Percentiles rank a stretch among this genome's conserved stretches.
Conservation (phyloP, 345 rosid species). For the Gossypium longicalyx region DNA sequence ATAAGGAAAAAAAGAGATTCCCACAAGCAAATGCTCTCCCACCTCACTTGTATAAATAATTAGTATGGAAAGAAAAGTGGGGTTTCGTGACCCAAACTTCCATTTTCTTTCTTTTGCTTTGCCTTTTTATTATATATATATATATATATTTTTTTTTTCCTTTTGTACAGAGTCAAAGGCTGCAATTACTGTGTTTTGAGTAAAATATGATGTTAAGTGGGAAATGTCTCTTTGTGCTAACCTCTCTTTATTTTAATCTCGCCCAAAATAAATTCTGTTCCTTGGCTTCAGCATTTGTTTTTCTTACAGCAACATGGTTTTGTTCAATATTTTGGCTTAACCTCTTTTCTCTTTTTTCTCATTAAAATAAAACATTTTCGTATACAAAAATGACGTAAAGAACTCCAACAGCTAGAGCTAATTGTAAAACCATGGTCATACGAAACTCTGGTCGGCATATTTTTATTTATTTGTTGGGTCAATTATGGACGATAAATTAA, state of each 20-base stretch:
- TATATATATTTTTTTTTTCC: too few species aligned
- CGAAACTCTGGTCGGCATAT: slow-evolving; percentile 48
- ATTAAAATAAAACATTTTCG: slow-evolving; percentile 15
- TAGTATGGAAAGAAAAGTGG: slow-evolving; percentile 21
- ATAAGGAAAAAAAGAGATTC: neutral
- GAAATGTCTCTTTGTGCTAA: slow-evolving; percentile 21
- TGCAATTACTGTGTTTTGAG: slow-evolving; percentile 54
- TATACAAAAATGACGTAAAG: slow-evolving; percentile 36
- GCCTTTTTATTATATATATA: neutral
- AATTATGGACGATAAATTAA: too few species aligned
- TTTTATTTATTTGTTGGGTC: neutral
- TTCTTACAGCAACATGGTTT: neutral
- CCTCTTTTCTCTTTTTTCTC: neutral
- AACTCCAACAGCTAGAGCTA: slow-evolving; percentile 36
- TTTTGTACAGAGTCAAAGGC: slow-evolving; percentile 41
- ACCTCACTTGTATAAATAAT: neutral
- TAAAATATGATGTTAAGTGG: slow-evolving; percentile 28
- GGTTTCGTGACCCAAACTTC: slow-evolving; percentile 34
- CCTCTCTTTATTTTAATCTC: neutral
- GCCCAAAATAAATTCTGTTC: neutral
- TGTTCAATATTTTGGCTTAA: neutral
- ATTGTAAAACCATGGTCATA: slow-evolving; percentile 29
- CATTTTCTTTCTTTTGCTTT: neutral
- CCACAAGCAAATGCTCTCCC: neutral
- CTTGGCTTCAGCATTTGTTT: slow-evolving; percentile 6